phyloP scores from a whole-genome alignment of 805 yeast genomes.

The Hanseniaspora nectarophila region DNA sequence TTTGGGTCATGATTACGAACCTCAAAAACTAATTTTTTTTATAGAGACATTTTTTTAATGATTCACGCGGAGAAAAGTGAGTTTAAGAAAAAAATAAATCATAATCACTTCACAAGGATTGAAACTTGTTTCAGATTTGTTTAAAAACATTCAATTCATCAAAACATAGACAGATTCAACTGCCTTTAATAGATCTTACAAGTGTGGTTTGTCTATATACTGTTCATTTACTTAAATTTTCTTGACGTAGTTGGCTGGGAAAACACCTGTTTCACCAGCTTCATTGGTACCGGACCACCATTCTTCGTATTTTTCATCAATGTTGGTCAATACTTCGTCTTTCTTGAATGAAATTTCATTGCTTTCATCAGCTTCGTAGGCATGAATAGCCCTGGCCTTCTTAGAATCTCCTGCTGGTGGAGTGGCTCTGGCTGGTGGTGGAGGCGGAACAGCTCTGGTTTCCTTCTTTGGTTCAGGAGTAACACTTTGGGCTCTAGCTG shows the following conservation, averaged over 20 bases:
- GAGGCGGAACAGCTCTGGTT: conserved; percentile 22
- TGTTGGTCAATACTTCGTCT: conserved; percentile 68
- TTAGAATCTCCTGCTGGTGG: conserved; percentile 18
- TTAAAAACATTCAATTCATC: no score
- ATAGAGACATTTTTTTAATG: no score
- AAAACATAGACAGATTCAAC: no score
- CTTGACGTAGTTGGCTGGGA: conserved; percentile 80
- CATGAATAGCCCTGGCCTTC: conserved; percentile 71
- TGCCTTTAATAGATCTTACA: no score
- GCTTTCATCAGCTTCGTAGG: conserved; percentile 84
- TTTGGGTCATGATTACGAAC: no score
- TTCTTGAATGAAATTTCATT: conserved; percentile 79
- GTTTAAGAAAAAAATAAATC: no score
- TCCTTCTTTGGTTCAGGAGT: conserved; percentile 22
- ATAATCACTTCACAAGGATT: not conserved
- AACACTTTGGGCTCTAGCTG: conserved; percentile 21
- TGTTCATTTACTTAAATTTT: not conserved
- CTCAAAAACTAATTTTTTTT: no score
- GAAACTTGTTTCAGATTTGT: not conserved
- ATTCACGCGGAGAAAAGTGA: conserved; percentile 26
- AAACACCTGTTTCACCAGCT: conserved; percentile 62
- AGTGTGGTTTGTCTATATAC: not conserved
- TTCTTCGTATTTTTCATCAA: conserved; percentile 83
- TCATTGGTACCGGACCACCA: conserved; percentile 90
- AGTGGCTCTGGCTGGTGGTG: conserved; percentile 20